Evolutionary conservation across 129 eudicot genomes (phyloP).

Genomic region (Flaveria sonorensis): DNA sequence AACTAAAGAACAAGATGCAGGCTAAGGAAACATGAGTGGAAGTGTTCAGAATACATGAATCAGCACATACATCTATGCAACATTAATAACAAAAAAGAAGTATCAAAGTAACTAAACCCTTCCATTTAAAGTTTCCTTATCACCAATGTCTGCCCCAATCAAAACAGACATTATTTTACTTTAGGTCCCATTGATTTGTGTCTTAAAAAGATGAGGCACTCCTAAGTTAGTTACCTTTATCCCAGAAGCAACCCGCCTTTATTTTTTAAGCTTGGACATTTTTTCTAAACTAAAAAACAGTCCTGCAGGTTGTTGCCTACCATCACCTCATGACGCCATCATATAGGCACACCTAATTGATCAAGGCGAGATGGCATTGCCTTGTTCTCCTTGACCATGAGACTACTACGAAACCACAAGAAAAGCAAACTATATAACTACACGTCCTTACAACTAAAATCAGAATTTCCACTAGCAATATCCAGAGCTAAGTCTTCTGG

Average conservation of each 20-base stretch:
- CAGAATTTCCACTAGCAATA: not conserved
- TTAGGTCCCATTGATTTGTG: slow-evolving; percentile 2
- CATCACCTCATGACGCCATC: slow-evolving; percentile 19
- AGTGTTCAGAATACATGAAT: slow-evolving; percentile 11
- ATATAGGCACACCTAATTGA: slow-evolving; percentile 27
- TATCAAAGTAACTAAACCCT: too few species aligned
- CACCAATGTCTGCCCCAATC: slow-evolving; percentile 8
- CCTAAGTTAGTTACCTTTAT: slow-evolving; percentile 15
- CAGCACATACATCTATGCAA: not conserved
- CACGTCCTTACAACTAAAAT: not conserved
- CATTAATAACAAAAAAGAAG: too few species aligned
- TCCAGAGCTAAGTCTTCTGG: not conserved
- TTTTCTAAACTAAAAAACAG: not conserved
- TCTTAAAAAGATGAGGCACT: not conserved
- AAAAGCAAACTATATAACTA: slow-evolving; percentile 3
- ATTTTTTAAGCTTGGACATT: not conserved
- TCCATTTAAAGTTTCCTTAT: too few species aligned
- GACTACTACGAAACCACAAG: not conserved
- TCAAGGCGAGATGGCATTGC: slow-evolving; percentile 9
- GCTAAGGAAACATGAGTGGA: slow-evolving; percentile 7
- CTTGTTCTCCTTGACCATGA: not conserved
- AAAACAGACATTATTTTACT: not conserved
- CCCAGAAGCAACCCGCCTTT: slow-evolving; percentile 3
- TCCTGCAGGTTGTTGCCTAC: not conserved
- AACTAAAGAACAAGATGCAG: not conserved